A percentile compares a stretch with the other conserved stretches of the same genome.
phyloP scores from a whole-genome alignment of 2,329 filamentous ascomycete species.

The Cercospora beticola region DNA sequence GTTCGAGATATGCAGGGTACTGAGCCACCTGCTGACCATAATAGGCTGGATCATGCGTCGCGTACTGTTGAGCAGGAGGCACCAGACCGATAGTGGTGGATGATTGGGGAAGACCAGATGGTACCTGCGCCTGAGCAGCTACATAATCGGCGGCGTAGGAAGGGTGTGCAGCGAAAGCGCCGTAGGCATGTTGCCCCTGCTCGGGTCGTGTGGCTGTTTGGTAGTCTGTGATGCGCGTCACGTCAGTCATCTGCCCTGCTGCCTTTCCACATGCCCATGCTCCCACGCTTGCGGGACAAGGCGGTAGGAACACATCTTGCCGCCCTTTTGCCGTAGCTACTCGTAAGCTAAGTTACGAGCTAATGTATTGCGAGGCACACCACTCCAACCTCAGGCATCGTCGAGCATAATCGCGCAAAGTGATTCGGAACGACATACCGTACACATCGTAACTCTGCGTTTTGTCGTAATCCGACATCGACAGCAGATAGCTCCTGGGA shows the following conservation, averaged over 20 bases:
- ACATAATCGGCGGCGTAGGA: conserved; percentile 52
- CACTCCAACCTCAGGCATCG: conserved; percentile 13
- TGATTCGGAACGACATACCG: conserved; percentile 59
- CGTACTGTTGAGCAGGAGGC: conserved; percentile 43
- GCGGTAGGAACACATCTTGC: conserved; percentile 15
- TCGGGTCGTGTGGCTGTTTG: conserved; percentile 62
- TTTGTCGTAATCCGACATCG: conserved; percentile 83
- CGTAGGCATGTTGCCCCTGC: conserved; percentile 52
- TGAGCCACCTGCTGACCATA: conserved; percentile 57
- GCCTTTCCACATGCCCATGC: conserved; percentile 28
- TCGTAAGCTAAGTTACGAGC: conserved; percentile 13
- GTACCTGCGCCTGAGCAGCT: conserved; percentile 50
- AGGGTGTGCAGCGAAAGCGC: conserved; percentile 49
- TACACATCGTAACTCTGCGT: conserved; percentile 73
- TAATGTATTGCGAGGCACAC: conserved; percentile 16
- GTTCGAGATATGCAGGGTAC: conserved; percentile 65
- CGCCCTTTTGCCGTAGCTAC: conserved; percentile 11
- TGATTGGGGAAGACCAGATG: conserved; percentile 49
- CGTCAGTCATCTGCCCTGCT: conserved; percentile 47
- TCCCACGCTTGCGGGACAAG: conserved; percentile 21
- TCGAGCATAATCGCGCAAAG: conserved; percentile 6
- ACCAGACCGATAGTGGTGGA: conserved; percentile 48
- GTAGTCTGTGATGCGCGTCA: conserved; percentile 46
- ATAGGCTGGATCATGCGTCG: conserved; percentile 51
- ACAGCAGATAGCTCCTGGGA: conserved; percentile 51